Evolutionary conservation across 192 early-diverging fungal genomes (phyloP).

Genomic region (Podila minutissima): DNA sequence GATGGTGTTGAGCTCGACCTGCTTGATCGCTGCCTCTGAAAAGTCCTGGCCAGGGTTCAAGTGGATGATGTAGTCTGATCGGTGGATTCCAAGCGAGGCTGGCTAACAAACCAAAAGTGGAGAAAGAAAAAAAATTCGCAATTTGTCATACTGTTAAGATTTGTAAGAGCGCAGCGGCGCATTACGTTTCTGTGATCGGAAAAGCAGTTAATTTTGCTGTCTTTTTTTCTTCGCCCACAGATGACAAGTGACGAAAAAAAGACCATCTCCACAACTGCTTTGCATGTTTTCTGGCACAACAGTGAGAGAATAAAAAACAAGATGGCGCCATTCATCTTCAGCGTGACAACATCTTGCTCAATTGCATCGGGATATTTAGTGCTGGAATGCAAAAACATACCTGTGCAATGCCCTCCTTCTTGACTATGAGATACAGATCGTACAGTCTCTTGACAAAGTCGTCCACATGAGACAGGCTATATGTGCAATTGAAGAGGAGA

Average conservation of each 20-base stretch:
- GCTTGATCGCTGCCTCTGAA: slow-evolving; percentile 73
- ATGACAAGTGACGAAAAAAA: background rate
- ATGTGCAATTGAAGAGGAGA: background rate
- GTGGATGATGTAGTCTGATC: slow-evolving; percentile 94
- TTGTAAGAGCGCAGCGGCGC: background rate
- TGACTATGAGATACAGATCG: slow-evolving; percentile 76
- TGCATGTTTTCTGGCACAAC: background rate
- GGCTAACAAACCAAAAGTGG: slow-evolving; percentile 48
- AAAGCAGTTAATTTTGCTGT: slow-evolving; percentile 11
- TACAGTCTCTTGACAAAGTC: slow-evolving; percentile 85
- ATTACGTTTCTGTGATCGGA: slow-evolving; percentile 1
- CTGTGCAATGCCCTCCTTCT: slow-evolving; percentile 66
- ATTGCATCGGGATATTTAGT: background rate
- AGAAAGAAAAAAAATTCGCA: background rate
- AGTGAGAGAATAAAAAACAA: background rate
- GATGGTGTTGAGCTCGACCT: slow-evolving; percentile 98
- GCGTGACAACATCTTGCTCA: slow-evolving; percentile 1
- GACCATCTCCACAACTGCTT: background rate
- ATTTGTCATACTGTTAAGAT: too few relatives aligned
- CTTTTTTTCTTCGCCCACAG: background rate
- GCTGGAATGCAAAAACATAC: slow-evolving; percentile 35
- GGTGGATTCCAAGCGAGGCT: slow-evolving; percentile 84
- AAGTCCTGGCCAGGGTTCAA: slow-evolving; percentile 54
- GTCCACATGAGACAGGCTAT: slow-evolving; percentile 78
- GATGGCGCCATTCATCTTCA: background rate